Percentiles rank a stretch among this genome's conserved stretches.
These are phyloP conservation scores for Dendryphion nanum DNA, from an alignment of 2,329 filamentous ascomycete species.

Conservation along the genomic window DNA sequence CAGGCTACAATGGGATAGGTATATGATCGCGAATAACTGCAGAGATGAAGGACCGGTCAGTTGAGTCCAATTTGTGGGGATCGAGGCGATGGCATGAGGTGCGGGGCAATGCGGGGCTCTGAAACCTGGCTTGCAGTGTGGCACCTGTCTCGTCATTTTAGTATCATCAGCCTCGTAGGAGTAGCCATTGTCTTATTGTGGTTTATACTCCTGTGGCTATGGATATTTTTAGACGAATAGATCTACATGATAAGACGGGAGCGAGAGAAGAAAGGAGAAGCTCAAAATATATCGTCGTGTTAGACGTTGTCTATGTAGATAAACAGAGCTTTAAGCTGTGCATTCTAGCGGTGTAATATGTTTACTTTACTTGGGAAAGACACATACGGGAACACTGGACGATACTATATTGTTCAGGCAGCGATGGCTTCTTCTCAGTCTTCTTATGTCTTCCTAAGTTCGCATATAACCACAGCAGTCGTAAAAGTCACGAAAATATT, in stretches of 20 bases:
- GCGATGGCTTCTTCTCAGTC: not conserved
- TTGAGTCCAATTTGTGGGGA: no score
- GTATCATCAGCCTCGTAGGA: constrained; percentile 13
- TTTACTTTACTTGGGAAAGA: not conserved
- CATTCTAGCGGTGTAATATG: not conserved
- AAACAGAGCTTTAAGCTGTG: no score
- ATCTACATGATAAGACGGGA: constrained; percentile 14
- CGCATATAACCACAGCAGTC: not conserved
- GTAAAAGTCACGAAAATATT: not conserved
- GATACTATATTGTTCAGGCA: not conserved
- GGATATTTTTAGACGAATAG: constrained; percentile 20
- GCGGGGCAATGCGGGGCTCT: no score
- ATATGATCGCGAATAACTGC: no score
- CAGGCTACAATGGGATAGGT: no score
- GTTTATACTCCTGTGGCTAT: constrained; percentile 18
- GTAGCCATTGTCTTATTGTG: constrained; percentile 11
- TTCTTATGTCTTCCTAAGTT: no score
- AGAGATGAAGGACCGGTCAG: no score
- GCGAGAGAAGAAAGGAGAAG: constrained; percentile 5
- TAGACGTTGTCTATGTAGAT: no score
- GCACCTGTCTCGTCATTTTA: constrained; percentile 19
- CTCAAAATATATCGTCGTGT: constrained; percentile 1
- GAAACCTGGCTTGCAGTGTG: no score
- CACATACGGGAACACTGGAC: not conserved
- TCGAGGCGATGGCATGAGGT: no score